Evolutionary conservation across 441 rosid species (phyloP).

Genomic region (Daphne laureola): DNA sequence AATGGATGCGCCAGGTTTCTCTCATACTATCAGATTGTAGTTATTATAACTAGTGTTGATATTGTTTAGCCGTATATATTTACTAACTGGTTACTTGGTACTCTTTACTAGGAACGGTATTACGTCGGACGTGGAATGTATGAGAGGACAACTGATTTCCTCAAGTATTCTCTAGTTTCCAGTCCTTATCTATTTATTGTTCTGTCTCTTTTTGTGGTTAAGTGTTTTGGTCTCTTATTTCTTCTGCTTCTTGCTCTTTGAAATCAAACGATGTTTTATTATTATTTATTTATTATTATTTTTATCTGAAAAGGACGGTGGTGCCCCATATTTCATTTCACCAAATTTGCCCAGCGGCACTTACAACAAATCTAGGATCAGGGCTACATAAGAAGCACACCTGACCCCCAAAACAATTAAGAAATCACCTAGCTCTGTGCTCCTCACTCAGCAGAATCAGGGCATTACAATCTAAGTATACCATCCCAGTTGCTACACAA

Average conservation of each 20-base stretch:
- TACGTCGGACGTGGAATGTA: conserved; percentile 99
- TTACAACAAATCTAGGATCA: too few species aligned
- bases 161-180: conserved; percentile 48
- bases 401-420: too few species aligned
- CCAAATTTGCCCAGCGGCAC: too few species aligned
- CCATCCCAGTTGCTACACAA: too few species aligned
- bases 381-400: too few species aligned
- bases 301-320: too few species aligned
- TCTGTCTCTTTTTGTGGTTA: background rate
- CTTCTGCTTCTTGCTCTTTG: conserved; percentile 1
- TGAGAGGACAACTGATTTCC: conserved; percentile 78
- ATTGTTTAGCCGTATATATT: background rate
- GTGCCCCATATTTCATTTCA: too few species aligned
- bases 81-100: conserved; percentile 10
- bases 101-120: conserved; percentile 63
- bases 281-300: too few species aligned
- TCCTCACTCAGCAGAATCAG: too few species aligned
- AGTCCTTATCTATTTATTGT: conserved; percentile 1
- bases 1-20: conserved; percentile 99
- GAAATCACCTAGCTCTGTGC: too few species aligned
- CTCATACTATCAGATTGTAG: conserved; percentile 13
- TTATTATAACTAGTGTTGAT: conserved; percentile 8
- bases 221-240: background rate
- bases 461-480: too few species aligned
- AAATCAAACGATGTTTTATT: too few species aligned